Base-by-base conservation (phyloP, 2,329 filamentous ascomycete species). In the Aspergillus ochraceus region DNA sequence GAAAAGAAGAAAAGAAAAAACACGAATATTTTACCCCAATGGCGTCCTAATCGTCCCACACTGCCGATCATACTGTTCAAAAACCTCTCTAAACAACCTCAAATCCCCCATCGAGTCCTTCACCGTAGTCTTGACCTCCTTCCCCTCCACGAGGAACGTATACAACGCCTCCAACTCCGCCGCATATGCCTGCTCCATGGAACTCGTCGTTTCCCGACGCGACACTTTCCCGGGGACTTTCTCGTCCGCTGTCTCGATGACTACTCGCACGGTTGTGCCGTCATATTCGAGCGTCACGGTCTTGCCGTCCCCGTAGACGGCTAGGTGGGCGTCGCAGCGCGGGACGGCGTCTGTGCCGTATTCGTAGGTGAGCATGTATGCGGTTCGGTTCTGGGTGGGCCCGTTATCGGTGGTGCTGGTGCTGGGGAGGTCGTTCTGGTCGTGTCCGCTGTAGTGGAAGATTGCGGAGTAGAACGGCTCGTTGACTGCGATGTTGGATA, bases 281-380 rank as follows among this genome's bases (percentile, higher is more conserved):
- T 84, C 83, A 62, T 83, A 86, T 39, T 81, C 68, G 11, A 88
- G 76, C 1, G 74, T 77, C 0, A 88, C 81, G 0, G 80, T 81
- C 72, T 88, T 88, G 6, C 78, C 74, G 17, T 76, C 68, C 0
- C 80, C 80, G 62, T 85, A 88, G 0, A 88, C 75, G 5, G 73
- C 71, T 3, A 77, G 36, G 63, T 74, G 71, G 1, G 74, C 72
- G 57, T 77, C 74, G 8, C 73, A 74, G 1, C 74, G 61, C 0
- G 84, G 83, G 0, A 88, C 79, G 0, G 70, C 66, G 62, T 84
- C 80, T 22, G 86, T 75, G 0, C 86, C 85, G 0, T 80, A 81
- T 62, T 88, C 86, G 63, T 87, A 88, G 0, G 80, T 77, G 2
- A 86, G 78, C 0, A 82, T 75, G 59, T 86, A 88, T 0, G 70